phyloP scores from a whole-genome alignment of 345 rosid genomes.

The Pugionium dolabratum region DNA sequence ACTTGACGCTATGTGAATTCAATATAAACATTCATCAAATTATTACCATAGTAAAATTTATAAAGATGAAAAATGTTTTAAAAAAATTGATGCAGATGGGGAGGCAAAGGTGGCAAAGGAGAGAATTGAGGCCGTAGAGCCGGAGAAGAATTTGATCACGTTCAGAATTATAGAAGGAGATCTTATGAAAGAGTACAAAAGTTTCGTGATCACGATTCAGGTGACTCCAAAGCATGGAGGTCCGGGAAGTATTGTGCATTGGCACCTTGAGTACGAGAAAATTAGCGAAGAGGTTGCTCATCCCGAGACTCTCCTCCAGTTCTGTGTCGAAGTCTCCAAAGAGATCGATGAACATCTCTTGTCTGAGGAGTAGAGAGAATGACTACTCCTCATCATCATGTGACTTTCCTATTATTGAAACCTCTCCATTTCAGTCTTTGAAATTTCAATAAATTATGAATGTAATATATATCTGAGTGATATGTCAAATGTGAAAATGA shows the following conservation, averaged over 20 bases:
- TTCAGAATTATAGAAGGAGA: conserved; percentile 40
- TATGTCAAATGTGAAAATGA: no score
- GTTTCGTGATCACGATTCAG: conserved; percentile 29
- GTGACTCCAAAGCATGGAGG: conserved; percentile 28
- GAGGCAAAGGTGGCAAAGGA: conserved; percentile 31
- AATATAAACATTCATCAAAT: no score
- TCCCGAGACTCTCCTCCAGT: conserved; percentile 30
- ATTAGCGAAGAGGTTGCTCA: conserved; percentile 24
- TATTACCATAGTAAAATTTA: no score
- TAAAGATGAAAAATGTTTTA: no score
- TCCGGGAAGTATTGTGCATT: conserved; percentile 19
- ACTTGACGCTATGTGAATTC: not conserved
- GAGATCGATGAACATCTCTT: conserved; percentile 28
- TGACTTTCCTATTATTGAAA: no score
- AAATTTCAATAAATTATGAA: no score
- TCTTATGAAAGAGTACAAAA: conserved; percentile 34
- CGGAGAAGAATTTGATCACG: not conserved
- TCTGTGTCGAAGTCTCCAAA: conserved; percentile 18
- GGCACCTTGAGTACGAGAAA: conserved; percentile 37
- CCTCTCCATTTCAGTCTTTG: no score
- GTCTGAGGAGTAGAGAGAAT: conserved; percentile 23
- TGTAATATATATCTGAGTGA: no score
- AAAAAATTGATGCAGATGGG: conserved; percentile 12
- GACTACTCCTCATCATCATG: no score
- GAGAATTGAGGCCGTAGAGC: conserved; percentile 33